A percentile compares a stretch with the other conserved stretches of the same genome.
phyloP scores from a whole-genome alignment of 805 yeast species.

The Wickerhamiella parazyma region DNA sequence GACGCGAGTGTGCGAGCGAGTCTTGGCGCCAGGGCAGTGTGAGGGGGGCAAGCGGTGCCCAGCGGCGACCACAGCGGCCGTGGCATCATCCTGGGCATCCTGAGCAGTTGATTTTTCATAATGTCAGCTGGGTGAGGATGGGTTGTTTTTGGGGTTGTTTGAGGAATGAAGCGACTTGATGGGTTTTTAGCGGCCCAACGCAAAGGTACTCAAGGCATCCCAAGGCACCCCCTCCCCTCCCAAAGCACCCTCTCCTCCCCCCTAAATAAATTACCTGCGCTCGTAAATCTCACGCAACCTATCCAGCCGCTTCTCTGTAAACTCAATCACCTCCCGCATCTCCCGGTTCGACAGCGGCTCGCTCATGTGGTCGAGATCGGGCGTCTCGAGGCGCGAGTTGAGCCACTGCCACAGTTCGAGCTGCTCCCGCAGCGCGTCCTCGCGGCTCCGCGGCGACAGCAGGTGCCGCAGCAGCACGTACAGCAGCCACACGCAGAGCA shows the following conservation, averaged over 20 bases:
- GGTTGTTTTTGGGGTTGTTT: too few relatives aligned
- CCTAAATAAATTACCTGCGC: neutral
- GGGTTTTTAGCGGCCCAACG: too few relatives aligned
- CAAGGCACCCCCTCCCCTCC: neutral
- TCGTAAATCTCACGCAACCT: neutral
- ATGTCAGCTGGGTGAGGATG: too few relatives aligned
- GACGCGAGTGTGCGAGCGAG: neutral
- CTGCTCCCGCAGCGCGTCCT: constrained; percentile 34
- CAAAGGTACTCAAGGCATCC: neutral
- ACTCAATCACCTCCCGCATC: constrained; percentile 17
- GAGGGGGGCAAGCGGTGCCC: neutral
- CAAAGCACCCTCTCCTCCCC: too few relatives aligned
- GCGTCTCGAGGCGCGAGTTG: constrained; percentile 28
- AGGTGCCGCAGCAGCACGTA: neutral
- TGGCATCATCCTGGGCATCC: too few relatives aligned
- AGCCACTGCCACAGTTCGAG: constrained; percentile 65
- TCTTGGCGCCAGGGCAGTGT: too few relatives aligned
- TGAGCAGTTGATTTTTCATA: too few relatives aligned
- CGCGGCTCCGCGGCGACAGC: constrained; percentile 16
- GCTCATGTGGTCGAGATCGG: constrained; percentile 13
- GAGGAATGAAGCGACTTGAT: too few relatives aligned
- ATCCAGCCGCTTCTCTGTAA: constrained; percentile 14
- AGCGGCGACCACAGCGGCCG: neutral
- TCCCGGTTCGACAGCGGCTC: constrained; percentile 12
- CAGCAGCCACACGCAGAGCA: neutral